phyloP scores from a whole-genome alignment of 2,329 filamentous ascomycete species.

The Alternaria atra region DNA sequence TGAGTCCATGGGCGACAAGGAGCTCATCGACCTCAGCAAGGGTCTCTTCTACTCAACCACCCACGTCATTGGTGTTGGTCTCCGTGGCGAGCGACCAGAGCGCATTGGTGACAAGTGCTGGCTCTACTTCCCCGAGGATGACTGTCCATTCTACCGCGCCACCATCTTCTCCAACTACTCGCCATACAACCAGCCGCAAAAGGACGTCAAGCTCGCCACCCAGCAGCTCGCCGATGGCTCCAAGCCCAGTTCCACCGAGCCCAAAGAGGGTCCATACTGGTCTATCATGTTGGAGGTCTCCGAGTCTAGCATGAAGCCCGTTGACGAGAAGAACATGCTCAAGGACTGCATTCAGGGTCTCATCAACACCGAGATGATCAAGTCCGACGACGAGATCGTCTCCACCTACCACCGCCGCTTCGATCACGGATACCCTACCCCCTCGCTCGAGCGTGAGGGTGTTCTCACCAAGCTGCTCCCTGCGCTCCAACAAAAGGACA shows the following conservation, averaged over 20 bases:
- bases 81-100: constrained; percentile 90
- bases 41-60: constrained; percentile 96
- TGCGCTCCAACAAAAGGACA: constrained; percentile 88
- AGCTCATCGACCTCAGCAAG: constrained; percentile 84
- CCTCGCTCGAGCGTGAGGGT: constrained; percentile 91
- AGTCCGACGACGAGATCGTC: constrained; percentile 89
- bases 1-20: constrained; percentile 85
- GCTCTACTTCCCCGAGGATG: constrained; percentile 99
- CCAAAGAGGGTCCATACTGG: constrained; percentile 95
- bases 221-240: constrained; percentile 85
- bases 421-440: constrained; percentile 97
- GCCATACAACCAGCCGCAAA: constrained; percentile 92
- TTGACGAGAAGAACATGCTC: constrained; percentile 84
- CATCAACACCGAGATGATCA: constrained; percentile 97
- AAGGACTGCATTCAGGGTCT: constrained; percentile 94
- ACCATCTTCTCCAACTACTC: constrained; percentile 99
- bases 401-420: constrained; percentile 98
- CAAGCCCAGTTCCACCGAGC: constrained; percentile 74
- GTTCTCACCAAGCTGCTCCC: constrained; percentile 92
- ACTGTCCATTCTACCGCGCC: constrained; percentile 99
- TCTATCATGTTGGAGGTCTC: constrained; percentile 99
- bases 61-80: constrained; percentile 94
- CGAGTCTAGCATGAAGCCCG: constrained; percentile 93
- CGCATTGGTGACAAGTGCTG: constrained; percentile 99
- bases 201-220: constrained; percentile 84